Evolutionary conservation across 2,329 filamentous ascomycete species (phyloP).

Genomic region (Trichoderma endophyticum): DNA sequence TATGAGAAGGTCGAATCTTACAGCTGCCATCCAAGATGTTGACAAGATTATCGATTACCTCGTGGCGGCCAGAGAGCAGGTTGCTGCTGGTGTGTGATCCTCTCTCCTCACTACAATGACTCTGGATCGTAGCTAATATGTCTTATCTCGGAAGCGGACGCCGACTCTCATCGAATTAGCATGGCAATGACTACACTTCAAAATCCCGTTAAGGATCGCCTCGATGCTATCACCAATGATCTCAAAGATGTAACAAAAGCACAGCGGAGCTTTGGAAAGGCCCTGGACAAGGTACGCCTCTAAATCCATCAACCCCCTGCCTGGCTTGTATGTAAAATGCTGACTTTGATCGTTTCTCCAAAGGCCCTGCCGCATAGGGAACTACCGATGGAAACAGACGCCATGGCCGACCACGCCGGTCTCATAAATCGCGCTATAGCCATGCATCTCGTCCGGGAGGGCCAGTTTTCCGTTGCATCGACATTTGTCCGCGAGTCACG

Average conservation of each 20-base stretch:
- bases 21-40: slow-evolving; percentile 71
- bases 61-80: slow-evolving; percentile 66
- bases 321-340: not conserved
- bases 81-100: slow-evolving; percentile 60
- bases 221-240: slow-evolving; percentile 76
- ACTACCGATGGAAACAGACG: slow-evolving; percentile 76
- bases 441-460: slow-evolving; percentile 94
- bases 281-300: slow-evolving; percentile 68
- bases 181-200: slow-evolving; percentile 80
- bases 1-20: slow-evolving; percentile 65
- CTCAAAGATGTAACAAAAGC: slow-evolving; percentile 80
- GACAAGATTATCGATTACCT: slow-evolving; percentile 80
- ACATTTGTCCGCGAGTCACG: slow-evolving; percentile 75
- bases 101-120: not conserved
- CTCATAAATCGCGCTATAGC: slow-evolving; percentile 91
- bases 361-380: slow-evolving; percentile 50
- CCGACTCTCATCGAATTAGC: slow-evolving; percentile 56
- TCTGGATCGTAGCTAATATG: slow-evolving; percentile 14
- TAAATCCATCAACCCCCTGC: not conserved
- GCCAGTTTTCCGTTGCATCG: slow-evolving; percentile 83
- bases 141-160: slow-evolving; percentile 26
- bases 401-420: slow-evolving; percentile 68
- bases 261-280: slow-evolving; percentile 79
- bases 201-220: slow-evolving; percentile 75
- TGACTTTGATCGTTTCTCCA: not conserved